Evolutionary conservation across 2,329 filamentous ascomycete genomes (phyloP), one percentile per base, ranked within the genome.

Genomic region (Colletotrichum simmondsii): DNA sequence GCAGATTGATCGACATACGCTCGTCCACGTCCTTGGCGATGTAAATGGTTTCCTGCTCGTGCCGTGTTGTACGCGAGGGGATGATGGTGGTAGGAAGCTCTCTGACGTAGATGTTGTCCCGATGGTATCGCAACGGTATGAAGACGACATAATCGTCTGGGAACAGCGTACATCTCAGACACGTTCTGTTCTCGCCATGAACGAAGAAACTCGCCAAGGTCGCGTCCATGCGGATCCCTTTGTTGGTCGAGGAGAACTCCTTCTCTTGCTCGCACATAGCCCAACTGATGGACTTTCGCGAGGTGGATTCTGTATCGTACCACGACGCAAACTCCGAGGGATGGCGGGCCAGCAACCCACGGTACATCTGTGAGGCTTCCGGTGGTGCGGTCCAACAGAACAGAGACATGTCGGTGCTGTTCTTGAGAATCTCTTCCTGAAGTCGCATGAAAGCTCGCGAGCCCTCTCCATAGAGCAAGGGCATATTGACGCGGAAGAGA

Each of bases 401-500:
- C n/a, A 69, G 67, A 16, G 67, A 69, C 59, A 64, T 54, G 26
- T 69, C 67, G n/a, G 53, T 69, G 14, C 37, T 57, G 59, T 52
- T 53, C 35, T 65, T 65, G 5, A 65, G 8, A 37, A 69, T 62
- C 24, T 37, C 67, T 12, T 57, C 28, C 24, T 76, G 73, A 28
- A 77, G 14, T 57, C 77, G 70, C 37, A 72, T 69, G 60, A 78
- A 79, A 3, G 77, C 75, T 30, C 70, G 73, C 19, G 22, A 19
- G 49, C 78, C 77, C 59, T 80, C 78, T 22, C 78, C 77, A 49
- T 80, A 80, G 1, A 76, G 69, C 22, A 77, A 61, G 4, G 76
- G 72, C 77, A 80, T 80, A 19, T 75, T 78, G 24, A 80, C 72
- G 46, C 73, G 60, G 49, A 80, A 79, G 14, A 80, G 56, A 10